Conservation (phyloP, 768 basidiomycete species). For the Podaxis sp. region DNA sequence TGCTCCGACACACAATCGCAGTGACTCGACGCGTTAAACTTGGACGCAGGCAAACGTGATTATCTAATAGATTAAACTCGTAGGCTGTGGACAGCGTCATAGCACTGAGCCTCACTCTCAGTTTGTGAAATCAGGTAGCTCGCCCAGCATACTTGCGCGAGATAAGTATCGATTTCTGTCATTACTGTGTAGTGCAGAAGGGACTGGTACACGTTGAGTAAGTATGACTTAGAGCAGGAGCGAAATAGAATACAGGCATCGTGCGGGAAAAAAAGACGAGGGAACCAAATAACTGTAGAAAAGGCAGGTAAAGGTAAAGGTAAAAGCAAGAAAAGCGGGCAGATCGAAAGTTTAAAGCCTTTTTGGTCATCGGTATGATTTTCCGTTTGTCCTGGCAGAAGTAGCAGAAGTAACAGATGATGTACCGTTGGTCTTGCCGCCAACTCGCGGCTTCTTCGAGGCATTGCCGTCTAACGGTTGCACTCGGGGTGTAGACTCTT, state of each 20-base stretch:
- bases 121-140: neutral
- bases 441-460: conserved; percentile 57
- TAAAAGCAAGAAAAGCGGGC: conserved; percentile 19
- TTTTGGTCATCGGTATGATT: conserved; percentile 48
- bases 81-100: neutral
- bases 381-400: conserved; percentile 54
- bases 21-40: conserved; percentile 2
- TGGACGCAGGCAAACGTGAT: neutral
- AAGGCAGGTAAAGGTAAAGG: conserved; percentile 11
- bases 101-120: neutral
- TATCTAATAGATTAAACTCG: neutral
- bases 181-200: neutral
- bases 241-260: conserved; percentile 15
- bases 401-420: conserved; percentile 36
- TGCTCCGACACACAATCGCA: neutral
- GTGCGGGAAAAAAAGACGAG: conserved; percentile 11
- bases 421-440: conserved; percentile 53
- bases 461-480: conserved; percentile 39
- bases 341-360: conserved; percentile 19
- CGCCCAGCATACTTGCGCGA: neutral
- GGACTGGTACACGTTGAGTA: conserved; percentile 8
- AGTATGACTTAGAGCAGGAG: conserved; percentile 7
- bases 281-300: conserved; percentile 17
- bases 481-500: conserved; percentile 67
- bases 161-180: neutral